Evolutionary conservation across 2,329 filamentous ascomycete species (phyloP).

Genomic region (Colletotrichum theobromicola): DNA sequence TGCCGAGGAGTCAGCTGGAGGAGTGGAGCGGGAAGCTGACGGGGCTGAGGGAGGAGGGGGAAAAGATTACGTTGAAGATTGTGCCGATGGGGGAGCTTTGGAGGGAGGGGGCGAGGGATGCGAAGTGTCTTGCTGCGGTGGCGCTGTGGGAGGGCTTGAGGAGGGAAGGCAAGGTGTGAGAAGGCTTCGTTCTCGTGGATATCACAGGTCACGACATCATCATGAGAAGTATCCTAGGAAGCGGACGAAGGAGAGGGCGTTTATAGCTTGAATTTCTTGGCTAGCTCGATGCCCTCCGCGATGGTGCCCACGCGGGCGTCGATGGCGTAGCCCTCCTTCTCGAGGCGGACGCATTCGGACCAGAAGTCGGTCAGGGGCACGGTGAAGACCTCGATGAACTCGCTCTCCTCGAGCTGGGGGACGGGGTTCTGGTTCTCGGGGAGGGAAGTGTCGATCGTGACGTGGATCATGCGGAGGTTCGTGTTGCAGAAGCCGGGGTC

Average conservation of each 20-base stretch:
- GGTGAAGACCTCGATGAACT: slow-evolving; percentile 83
- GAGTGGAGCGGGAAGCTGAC: slow-evolving; percentile 64
- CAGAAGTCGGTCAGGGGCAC: slow-evolving; percentile 69
- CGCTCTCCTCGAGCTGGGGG: slow-evolving; percentile 76
- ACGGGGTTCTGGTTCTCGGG: slow-evolving; percentile 73
- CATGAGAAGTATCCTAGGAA: not conserved
- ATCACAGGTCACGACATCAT: not conserved
- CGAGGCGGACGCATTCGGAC: slow-evolving; percentile 69
- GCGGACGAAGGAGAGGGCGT: not conserved
- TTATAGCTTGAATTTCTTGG: slow-evolving; percentile 58
- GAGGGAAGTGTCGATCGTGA: slow-evolving; percentile 71
- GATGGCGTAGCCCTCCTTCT: slow-evolving; percentile 76
- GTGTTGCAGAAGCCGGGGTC: slow-evolving; percentile 72
- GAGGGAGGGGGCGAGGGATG: slow-evolving; percentile 61
- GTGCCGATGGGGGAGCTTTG: slow-evolving; percentile 62
- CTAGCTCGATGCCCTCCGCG: slow-evolving; percentile 79
- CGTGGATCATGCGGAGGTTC: slow-evolving; percentile 73
- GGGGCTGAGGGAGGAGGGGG: slow-evolving; percentile 61
- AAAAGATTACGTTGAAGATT: slow-evolving; percentile 67
- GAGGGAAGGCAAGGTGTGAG: slow-evolving; percentile 47
- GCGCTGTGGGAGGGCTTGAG: slow-evolving; percentile 63
- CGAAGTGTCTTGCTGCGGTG: slow-evolving; percentile 64
- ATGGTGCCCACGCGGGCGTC: slow-evolving; percentile 80
- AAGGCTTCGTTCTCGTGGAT: not conserved
- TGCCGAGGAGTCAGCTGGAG: slow-evolving; percentile 53